Conservation (phyloP, 441 rosid species). For the Erodium texanum region DNA sequence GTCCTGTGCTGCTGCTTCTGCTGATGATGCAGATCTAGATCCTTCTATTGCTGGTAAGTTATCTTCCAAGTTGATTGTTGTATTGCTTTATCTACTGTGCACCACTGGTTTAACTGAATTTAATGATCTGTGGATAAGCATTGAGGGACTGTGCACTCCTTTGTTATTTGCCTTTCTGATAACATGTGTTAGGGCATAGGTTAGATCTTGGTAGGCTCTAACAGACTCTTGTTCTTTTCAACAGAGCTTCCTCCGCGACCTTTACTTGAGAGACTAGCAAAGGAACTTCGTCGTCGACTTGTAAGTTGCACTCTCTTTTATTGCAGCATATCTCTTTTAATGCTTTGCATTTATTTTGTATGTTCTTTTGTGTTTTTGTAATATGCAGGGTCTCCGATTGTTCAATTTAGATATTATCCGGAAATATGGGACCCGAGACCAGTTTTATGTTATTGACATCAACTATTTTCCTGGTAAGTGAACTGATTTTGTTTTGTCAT, state of each 20-base stretch:
- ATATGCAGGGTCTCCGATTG: slow-evolving; percentile 40
- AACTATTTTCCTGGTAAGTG: slow-evolving; percentile 66
- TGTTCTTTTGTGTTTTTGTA: slow-evolving; percentile 4
- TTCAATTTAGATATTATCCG: slow-evolving; percentile 61
- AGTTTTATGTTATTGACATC: slow-evolving; percentile 53
- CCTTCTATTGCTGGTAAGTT: slow-evolving; percentile 74
- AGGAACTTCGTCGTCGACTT: slow-evolving; percentile 60
- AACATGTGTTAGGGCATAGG: neutral
- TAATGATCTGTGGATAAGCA: neutral
- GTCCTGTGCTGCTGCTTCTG: slow-evolving; percentile 90
- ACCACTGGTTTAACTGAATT: neutral
- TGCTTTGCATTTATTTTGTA: neutral
- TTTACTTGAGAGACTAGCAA: slow-evolving; percentile 69
- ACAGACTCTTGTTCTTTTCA: slow-evolving; percentile 8
- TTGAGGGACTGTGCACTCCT: neutral
- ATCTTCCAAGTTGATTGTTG: neutral
- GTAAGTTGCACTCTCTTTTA: slow-evolving; percentile 21
- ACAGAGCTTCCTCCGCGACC: slow-evolving; percentile 84
- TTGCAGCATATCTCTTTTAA: neutral
- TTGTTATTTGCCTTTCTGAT: neutral
- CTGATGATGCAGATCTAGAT: slow-evolving; percentile 77
- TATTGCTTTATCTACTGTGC: neutral
- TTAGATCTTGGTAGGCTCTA: neutral
- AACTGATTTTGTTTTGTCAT: neutral
- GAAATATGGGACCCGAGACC: slow-evolving; percentile 53